phyloP scores from a whole-genome alignment of 2,329 filamentous ascomycete genomes.

The Dichotomopilus funicola region DNA sequence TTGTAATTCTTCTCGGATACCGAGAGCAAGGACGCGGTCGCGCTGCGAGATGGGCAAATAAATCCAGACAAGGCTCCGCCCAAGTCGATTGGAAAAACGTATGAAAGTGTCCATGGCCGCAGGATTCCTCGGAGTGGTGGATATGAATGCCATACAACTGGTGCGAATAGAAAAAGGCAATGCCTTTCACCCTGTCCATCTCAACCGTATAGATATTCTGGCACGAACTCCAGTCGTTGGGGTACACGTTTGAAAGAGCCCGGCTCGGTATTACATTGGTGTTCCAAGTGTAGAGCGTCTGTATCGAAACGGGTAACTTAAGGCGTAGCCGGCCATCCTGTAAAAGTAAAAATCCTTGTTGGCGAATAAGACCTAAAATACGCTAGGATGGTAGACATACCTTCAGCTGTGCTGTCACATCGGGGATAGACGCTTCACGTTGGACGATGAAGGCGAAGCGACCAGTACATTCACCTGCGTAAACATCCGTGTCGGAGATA shows the following conservation, averaged over 20 bases:
- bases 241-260: not conserved
- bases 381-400: not conserved
- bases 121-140: not conserved
- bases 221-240: not conserved
- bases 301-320: not conserved
- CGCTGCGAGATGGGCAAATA: not conserved
- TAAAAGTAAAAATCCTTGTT: not conserved
- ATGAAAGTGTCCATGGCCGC: not conserved
- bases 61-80: not conserved
- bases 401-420: not conserved
- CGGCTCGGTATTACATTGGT: constrained; percentile 8
- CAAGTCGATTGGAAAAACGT: not conserved
- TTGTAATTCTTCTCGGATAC: not conserved
- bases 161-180: constrained; percentile 8
- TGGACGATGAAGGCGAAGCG: constrained; percentile 1
- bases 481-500: not conserved
- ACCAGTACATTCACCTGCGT: constrained; percentile 3
- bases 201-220: not conserved
- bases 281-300: constrained; percentile 2
- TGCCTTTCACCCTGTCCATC: not conserved
- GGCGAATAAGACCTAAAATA: not conserved
- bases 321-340: not conserved
- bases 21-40: constrained; percentile 1
- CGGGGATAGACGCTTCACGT: not conserved
- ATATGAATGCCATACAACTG: constrained; percentile 8